phyloP scores from a whole-genome alignment of 345 rosid species.

The Angophora floribunda region DNA sequence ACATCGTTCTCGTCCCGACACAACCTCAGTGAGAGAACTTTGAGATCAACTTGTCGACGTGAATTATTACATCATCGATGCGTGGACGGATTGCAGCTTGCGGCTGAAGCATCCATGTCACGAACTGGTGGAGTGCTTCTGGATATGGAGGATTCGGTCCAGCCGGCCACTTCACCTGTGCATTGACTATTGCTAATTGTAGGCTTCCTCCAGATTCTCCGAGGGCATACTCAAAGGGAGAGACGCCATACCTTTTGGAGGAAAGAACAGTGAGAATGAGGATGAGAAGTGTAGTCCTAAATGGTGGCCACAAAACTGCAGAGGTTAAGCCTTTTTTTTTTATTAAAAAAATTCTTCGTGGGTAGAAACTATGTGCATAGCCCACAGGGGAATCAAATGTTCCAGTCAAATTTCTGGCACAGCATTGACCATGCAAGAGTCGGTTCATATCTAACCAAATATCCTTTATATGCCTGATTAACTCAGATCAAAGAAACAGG shows the following conservation, averaged over 20 bases:
- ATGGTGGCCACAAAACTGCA: not conserved
- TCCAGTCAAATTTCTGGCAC: not conserved
- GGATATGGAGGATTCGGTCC: slow-evolving; percentile 89
- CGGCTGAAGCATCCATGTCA: slow-evolving; percentile 98
- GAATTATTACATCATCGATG: slow-evolving; percentile 83
- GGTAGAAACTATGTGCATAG: not conserved
- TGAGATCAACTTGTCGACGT: slow-evolving; percentile 83
- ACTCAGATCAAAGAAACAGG: not conserved
- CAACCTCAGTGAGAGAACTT: slow-evolving; percentile 38
- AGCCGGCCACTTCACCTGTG: slow-evolving; percentile 94
- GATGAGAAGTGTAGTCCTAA: not conserved
- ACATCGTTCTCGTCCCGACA: not conserved
- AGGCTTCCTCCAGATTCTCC: slow-evolving; percentile 99
- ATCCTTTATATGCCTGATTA: not conserved
- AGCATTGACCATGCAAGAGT: not conserved
- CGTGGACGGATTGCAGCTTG: slow-evolving; percentile 79
- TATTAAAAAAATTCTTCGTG: not conserved
- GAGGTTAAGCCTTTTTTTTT: not conserved
- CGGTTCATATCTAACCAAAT: not conserved
- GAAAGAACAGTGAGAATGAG: not conserved
- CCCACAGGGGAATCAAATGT: not conserved
- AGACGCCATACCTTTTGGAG: slow-evolving; percentile 65
- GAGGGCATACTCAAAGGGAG: slow-evolving; percentile 95
- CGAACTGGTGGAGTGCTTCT: slow-evolving; percentile 85
- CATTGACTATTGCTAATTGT: slow-evolving; percentile 81